Evolutionary conservation across 768 basidiomycete species (phyloP).

Genomic region (Agaricus blazei): DNA sequence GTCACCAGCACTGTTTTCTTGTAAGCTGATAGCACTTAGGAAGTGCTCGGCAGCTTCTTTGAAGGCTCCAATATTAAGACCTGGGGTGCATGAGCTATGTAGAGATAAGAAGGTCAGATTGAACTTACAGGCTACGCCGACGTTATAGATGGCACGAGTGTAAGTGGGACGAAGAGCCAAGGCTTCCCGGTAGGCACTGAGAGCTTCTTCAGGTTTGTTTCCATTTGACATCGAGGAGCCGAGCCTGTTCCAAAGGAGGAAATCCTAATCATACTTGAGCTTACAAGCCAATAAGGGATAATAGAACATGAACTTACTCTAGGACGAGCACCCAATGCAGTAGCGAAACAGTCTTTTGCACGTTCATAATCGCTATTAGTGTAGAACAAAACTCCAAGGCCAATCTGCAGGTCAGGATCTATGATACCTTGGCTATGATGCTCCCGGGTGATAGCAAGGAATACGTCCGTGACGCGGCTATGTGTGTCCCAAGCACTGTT

Average conservation of each 20-base stretch:
- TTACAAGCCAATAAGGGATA: background rate
- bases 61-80: conserved; percentile 92
- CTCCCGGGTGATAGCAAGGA: conserved; percentile 74
- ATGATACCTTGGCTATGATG: conserved; percentile 69
- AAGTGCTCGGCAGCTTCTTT: conserved; percentile 97
- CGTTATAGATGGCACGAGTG: conserved; percentile 95
- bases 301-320: conserved; percentile 27
- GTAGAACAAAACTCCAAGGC: conserved; percentile 90
- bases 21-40: conserved; percentile 76
- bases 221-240: conserved; percentile 95
- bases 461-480: conserved; percentile 73
- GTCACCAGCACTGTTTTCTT: conserved; percentile 62
- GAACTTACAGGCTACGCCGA: conserved; percentile 91
- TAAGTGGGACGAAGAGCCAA: conserved; percentile 90
- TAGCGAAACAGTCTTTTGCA: conserved; percentile 93
- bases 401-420: conserved; percentile 92
- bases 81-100: conserved; percentile 31
- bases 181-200: conserved; percentile 87
- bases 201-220: conserved; percentile 88
- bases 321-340: conserved; percentile 76
- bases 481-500: conserved; percentile 81
- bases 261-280: conserved; percentile 50
- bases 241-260: conserved; percentile 91
- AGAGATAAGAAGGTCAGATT: background rate
- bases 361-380: conserved; percentile 80